Conservation (phyloP, 148 eudicot species). For the Rhododendron mucronatum region DNA sequence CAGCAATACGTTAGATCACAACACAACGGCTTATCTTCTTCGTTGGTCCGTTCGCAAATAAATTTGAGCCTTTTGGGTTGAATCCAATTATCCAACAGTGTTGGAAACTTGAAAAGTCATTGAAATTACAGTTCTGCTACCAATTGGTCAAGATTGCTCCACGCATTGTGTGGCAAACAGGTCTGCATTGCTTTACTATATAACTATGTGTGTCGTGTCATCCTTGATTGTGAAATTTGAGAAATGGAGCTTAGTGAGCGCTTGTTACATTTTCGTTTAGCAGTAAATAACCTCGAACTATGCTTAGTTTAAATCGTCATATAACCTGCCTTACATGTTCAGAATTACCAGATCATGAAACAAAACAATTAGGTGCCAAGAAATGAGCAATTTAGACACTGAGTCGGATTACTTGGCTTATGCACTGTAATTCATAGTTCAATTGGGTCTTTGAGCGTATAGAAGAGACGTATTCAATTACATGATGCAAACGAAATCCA, state of each 20-base stretch:
- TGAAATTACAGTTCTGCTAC: neutral
- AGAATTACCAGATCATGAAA: no score
- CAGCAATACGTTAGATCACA: neutral
- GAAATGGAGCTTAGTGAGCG: neutral
- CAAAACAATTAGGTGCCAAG: no score
- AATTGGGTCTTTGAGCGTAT: no score
- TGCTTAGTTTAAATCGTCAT: neutral
- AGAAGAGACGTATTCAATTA: no score
- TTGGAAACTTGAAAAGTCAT: neutral
- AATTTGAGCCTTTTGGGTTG: neutral
- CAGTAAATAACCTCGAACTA: neutral
- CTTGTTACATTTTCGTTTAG: neutral
- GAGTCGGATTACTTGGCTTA: no score
- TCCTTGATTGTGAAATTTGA: neutral
- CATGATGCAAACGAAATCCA: no score
- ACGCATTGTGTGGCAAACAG: neutral
- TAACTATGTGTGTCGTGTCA: neutral
- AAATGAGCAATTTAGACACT: no score
- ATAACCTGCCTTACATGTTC: neutral
- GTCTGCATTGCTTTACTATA: neutral
- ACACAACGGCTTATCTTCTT: neutral
- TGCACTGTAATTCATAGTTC: no score
- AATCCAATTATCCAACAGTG: no score
- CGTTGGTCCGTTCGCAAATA: neutral
- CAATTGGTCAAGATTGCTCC: neutral